phyloP scores from a whole-genome alignment of 768 basidiomycete species.

The Xerocomellus chrysenteron region DNA sequence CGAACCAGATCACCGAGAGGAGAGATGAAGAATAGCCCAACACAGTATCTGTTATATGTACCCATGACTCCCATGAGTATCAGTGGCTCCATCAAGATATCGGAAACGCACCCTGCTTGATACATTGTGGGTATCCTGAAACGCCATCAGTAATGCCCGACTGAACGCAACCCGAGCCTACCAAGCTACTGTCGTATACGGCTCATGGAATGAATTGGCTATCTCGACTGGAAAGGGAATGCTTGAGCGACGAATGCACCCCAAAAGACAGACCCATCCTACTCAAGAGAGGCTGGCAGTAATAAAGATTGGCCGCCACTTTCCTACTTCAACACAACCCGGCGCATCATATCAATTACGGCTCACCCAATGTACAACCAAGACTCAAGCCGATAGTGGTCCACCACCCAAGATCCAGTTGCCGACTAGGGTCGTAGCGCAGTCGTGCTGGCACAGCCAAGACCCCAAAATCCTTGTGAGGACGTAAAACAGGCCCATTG shows the following conservation, averaged over 20 bases:
- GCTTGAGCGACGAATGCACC: background rate
- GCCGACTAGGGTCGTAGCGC: constrained; percentile 40
- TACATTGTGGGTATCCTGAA: constrained; percentile 61
- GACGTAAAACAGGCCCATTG: background rate
- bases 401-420: constrained; percentile 36
- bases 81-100: background rate
- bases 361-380: constrained; percentile 46
- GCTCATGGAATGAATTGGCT: constrained; percentile 36
- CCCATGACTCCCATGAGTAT: background rate
- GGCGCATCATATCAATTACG: background rate
- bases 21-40: constrained; percentile 44
- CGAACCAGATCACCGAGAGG: constrained; percentile 49
- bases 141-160: background rate
- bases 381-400: constrained; percentile 49
- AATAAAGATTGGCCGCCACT: constrained; percentile 71
- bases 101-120: constrained; percentile 55
- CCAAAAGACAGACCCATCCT: constrained; percentile 20
- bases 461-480: constrained; percentile 40
- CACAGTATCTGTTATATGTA: background rate
- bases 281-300: constrained; percentile 80
- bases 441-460: constrained; percentile 45
- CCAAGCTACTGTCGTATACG: constrained; percentile 36
- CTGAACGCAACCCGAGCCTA: background rate
- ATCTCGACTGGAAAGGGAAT: constrained; percentile 25
- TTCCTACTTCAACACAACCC: background rate